phyloP scores from a whole-genome alignment of 169 alveolate species.

The Plasmodium berghei region DNA sequence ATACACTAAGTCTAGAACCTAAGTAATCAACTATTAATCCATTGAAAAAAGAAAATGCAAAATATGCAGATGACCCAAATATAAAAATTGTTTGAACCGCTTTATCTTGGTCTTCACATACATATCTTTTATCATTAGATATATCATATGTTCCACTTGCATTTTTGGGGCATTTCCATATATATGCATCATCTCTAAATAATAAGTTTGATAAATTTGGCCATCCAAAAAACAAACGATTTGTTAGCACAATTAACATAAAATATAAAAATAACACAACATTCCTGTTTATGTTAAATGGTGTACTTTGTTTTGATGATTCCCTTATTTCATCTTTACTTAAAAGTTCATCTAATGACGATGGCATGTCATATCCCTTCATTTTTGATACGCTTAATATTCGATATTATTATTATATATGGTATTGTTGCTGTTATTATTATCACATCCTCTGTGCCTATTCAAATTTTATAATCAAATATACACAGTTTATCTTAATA shows the following conservation, averaged over 20 bases:
- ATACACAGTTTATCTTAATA: too few species aligned
- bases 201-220: slow-evolving; percentile 75
- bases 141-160: slow-evolving; percentile 18
- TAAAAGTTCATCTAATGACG: slow-evolving; percentile 27
- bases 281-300: slow-evolving; percentile 53
- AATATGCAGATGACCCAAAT: slow-evolving; percentile 71
- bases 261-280: slow-evolving; percentile 34
- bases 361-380: slow-evolving; percentile 67
- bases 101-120: slow-evolving; percentile 76
- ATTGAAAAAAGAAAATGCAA: slow-evolving; percentile 77
- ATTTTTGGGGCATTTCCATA: slow-evolving; percentile 76
- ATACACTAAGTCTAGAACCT: slow-evolving; percentile 78
- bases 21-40: slow-evolving; percentile 69
- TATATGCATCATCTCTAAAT: slow-evolving; percentile 78
- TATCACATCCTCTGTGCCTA: not conserved
- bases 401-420: too few species aligned
- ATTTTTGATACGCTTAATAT: not conserved
- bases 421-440: not conserved
- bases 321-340: slow-evolving; percentile 37
- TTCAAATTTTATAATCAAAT: too few species aligned
- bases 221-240: slow-evolving; percentile 77
- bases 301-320: slow-evolving; percentile 62
- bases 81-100: slow-evolving; percentile 74
- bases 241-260: slow-evolving; percentile 30
- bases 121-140: slow-evolving; percentile 26